Percentiles rank a stretch among this genome's conserved stretches.
Conservation (phyloP, 257 asterid species). For the Petunia axillaris region DNA sequence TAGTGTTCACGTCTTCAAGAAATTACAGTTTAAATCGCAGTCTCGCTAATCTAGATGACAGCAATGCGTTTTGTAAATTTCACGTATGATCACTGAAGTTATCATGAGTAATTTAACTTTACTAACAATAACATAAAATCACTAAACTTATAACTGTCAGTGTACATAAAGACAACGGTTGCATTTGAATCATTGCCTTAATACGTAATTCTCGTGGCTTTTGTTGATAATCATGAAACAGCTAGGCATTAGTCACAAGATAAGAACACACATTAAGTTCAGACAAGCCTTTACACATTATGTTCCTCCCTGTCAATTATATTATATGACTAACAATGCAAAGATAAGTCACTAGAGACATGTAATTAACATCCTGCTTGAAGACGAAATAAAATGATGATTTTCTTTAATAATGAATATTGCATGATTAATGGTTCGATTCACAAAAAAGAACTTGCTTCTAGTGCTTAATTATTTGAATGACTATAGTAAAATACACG, state of each 20-base stretch:
- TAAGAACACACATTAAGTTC: slow-evolving; percentile 8
- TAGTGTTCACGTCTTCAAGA: no score
- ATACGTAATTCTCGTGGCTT: slow-evolving; percentile 29
- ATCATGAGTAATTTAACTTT: no score
- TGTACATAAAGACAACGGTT: background rate
- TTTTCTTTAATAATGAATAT: background rate
- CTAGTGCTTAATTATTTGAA: no score
- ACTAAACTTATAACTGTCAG: no score
- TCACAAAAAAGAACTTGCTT: background rate
- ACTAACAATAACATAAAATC: background rate
- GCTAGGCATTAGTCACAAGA: slow-evolving; percentile 25
- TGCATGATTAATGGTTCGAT: background rate
- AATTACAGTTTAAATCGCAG: no score
- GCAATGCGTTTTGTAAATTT: no score
- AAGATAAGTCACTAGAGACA: background rate
- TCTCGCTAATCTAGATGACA: no score
- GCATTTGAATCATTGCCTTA: slow-evolving; percentile 27
- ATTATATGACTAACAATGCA: background rate
- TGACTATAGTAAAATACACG: no score
- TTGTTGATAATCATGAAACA: slow-evolving; percentile 9
- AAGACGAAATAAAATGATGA: slow-evolving; percentile 2
- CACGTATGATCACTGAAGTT: no score
- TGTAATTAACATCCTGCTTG: background rate
- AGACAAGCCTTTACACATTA: background rate
- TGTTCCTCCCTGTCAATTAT: background rate